Base-by-base conservation (phyloP, 2,329 filamentous ascomycete genomes). In the Elsinoe perseae region DNA sequence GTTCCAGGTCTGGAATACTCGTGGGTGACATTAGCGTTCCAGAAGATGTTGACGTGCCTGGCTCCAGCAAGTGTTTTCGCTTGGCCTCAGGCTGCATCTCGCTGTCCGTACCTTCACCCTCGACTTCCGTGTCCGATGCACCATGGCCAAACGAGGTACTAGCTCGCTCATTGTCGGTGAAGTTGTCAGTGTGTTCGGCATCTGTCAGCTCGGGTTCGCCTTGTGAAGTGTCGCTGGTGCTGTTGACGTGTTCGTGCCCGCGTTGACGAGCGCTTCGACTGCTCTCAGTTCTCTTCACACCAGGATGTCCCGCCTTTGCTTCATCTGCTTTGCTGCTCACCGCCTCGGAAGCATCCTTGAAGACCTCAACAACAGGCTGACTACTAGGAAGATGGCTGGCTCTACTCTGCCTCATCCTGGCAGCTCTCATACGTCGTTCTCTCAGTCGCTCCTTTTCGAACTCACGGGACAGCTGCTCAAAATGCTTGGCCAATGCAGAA, bases 331-430 rank as follows among this genome's bases (percentile, higher is more conserved):
- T 58, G 53, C 69, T 68, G 12, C 68, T 67, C 2, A 96, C 91
- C 18, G 95, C 93, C 69, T 96, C 90, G 57, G 91, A 85, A 3
- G 95, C 89, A 69, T 95, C 89, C 62, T 88, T 87, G 68, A 97
- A 98, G 7, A 98, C 90, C 69, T 97, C 89, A 14, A 98, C 91
- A 59, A 95, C 92, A 5, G 93, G 91, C 65, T 91, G 93, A n/a
- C 92, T 95, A 16, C 89, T 91, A 38, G 90, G 89, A 61, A 93
- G 82, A 18, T 93, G 92, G 68, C 92, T 92, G 0, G 89, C 89
- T 60, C 91, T 82, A 12, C 89, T 88, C 68, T 83, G 81, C 42
- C 82, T 80, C 66, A 86, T 84, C 65, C 85, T 89, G 44, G 88
- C 87, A 23, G 89, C 87, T 58, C 89, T 78, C 68, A 90, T 86